These are phyloP conservation scores for Fusarium sp. DNA, from an alignment of 2,329 filamentous ascomycete species.

Conservation along the genomic window DNA sequence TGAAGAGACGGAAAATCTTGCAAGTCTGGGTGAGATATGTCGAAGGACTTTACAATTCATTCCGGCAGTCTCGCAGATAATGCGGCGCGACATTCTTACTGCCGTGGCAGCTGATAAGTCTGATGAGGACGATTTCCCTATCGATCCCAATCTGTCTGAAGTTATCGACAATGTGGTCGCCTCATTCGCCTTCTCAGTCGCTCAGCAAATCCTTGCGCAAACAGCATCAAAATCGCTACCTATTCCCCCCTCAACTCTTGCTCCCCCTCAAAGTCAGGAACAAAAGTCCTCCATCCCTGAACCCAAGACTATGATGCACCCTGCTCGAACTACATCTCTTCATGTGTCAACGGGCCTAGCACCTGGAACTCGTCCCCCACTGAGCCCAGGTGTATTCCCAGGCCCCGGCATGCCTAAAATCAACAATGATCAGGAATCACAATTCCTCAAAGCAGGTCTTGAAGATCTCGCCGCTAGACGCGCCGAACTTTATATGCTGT, in stretches of 20 bases:
- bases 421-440: constrained; percentile 55
- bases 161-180: constrained; percentile 79
- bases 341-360: constrained; percentile 54
- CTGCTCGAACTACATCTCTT: constrained; percentile 72
- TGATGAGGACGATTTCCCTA: constrained; percentile 50
- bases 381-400: constrained; percentile 66
- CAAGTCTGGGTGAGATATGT: constrained; percentile 87
- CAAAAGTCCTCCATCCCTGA: constrained; percentile 73
- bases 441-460: constrained; percentile 72
- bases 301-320: constrained; percentile 78
- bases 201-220: constrained; percentile 81
- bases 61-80: constrained; percentile 79
- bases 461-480: constrained; percentile 86
- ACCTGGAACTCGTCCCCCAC: constrained; percentile 52
- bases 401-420: constrained; percentile 58
- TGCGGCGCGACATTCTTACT: constrained; percentile 81
- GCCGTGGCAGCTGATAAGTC: constrained; percentile 62
- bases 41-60: constrained; percentile 86
- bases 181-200: constrained; percentile 81
- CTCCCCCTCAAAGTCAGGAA: constrained; percentile 62
- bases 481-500: constrained; percentile 84
- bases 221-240: constrained; percentile 76
- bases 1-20: constrained; percentile 78
- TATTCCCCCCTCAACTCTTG: constrained; percentile 70
- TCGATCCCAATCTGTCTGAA: constrained; percentile 58